Evolutionary conservation across 768 basidiomycete species (phyloP).

Genomic region (Lepiota venenata): DNA sequence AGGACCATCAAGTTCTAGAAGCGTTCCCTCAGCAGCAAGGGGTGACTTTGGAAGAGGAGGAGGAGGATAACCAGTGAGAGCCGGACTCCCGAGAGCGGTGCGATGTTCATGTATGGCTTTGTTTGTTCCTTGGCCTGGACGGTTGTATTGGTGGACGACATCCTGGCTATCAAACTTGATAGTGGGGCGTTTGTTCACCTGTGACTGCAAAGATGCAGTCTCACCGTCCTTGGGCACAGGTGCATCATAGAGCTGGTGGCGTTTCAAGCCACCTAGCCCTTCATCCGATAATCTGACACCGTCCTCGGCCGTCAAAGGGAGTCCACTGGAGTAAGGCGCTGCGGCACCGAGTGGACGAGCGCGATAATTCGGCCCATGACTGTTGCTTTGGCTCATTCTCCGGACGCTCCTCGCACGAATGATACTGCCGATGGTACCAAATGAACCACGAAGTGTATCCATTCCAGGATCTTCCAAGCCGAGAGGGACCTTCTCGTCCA

Average conservation of each 20-base stretch:
- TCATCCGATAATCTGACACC: slow-evolving; percentile 3
- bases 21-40: slow-evolving; percentile 22
- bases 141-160: slow-evolving; percentile 70
- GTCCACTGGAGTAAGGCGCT: slow-evolving; percentile 24
- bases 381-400: slow-evolving; percentile 47
- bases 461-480: slow-evolving; percentile 89
- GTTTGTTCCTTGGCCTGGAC: slow-evolving; percentile 47
- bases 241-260: slow-evolving; percentile 87
- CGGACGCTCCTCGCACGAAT: slow-evolving; percentile 64
- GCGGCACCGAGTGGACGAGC: slow-evolving; percentile 33
- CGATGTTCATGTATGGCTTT: slow-evolving; percentile 48
- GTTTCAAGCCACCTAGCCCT: slow-evolving; percentile 49
- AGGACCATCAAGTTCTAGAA: slow-evolving; percentile 25
- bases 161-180: slow-evolving; percentile 80
- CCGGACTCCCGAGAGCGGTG: slow-evolving; percentile 31
- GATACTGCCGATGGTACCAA: slow-evolving; percentile 89
- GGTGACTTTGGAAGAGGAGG: slow-evolving; percentile 20
- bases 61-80: slow-evolving; percentile 28
- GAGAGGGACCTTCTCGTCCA: slow-evolving; percentile 64
- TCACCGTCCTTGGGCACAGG: slow-evolving; percentile 58
- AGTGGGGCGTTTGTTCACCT: slow-evolving; percentile 43
- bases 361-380: slow-evolving; percentile 25
- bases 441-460: slow-evolving; percentile 87
- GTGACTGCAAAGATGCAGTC: slow-evolving; percentile 36
- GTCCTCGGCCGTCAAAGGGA: slow-evolving; percentile 13